A percentile compares a stretch with the other conserved stretches of the same genome.
Conservation (phyloP, 306 rosid species). For the Vicia villosa region DNA sequence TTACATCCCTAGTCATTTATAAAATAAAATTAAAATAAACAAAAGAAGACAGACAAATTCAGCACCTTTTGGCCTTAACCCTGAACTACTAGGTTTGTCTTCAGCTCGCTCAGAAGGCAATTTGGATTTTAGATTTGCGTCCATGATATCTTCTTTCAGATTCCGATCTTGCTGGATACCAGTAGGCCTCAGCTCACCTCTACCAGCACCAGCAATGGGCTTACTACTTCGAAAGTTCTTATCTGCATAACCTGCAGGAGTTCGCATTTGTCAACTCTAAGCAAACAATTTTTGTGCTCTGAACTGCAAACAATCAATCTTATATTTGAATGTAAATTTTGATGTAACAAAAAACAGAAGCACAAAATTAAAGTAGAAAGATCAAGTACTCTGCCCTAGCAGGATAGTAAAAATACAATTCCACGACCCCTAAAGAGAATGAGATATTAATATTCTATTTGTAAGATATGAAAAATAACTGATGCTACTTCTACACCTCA, state of each 20-base stretch:
- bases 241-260: constrained; percentile 47
- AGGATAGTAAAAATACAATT: background rate
- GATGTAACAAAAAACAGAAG: background rate
- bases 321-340: background rate
- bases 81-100: constrained; percentile 73
- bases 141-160: constrained; percentile 38
- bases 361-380: background rate
- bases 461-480: too few species aligned
- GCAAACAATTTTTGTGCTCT: constrained; percentile 20
- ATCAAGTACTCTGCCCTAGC: background rate
- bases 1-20: constrained; percentile 7
- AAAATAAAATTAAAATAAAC: background rate
- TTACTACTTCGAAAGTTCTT: constrained; percentile 44
- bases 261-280: constrained; percentile 32
- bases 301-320: constrained; percentile 7
- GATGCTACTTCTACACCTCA: too few species aligned
- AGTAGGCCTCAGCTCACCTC: constrained; percentile 41
- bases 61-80: constrained; percentile 79
- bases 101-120: constrained; percentile 49
- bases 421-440: background rate
- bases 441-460: background rate
- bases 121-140: constrained; percentile 35
- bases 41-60: constrained; percentile 29
- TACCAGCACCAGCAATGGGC: constrained; percentile 40
- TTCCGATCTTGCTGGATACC: constrained; percentile 44